Percentiles rank a stretch among this genome's conserved stretches.
phyloP scores from a whole-genome alignment of 129 eudicot species.

The Daucus carota region DH1_v3.0 NC_030383.2:45363001-45363500 shows the following conservation, averaged over 20 bases:
- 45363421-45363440: not conserved
- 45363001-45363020: not conserved
- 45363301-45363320: not conserved
- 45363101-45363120: not conserved
- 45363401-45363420: not conserved
- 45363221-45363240: not conserved
- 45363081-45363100: not conserved
- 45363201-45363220: not conserved
- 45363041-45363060: not conserved
- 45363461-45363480: not conserved
- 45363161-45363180: too few species aligned
- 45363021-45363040: not conserved
- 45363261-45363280: not conserved
- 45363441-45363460: not conserved
- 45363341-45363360: not conserved
- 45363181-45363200: not conserved
- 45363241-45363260: not conserved
- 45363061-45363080: not conserved
- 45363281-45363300: not conserved
- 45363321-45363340: not conserved
- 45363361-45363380: not conserved
- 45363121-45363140: too few species aligned
- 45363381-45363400: not conserved
- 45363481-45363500: not conserved
- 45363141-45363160: not conserved